phyloP scores from a whole-genome alignment of 768 basidiomycete species.

The Coprinopsis strossmayeri region DNA sequence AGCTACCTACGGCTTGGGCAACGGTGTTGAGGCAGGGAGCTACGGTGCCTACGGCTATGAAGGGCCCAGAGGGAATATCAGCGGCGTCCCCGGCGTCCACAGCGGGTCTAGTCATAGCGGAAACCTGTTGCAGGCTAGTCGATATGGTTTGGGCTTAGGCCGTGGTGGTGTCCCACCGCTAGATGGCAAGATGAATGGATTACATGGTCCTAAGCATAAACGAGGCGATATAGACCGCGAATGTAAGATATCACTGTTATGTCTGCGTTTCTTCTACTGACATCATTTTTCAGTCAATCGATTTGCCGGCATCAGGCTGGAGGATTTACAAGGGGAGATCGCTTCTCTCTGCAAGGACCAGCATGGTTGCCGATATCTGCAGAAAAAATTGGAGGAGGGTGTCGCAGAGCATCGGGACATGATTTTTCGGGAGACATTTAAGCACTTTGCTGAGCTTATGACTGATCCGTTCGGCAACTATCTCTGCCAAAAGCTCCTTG shows the following conservation, averaged over 20 bases:
- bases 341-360: slow-evolving; percentile 95
- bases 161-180: slow-evolving; percentile 41
- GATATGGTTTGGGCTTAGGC: slow-evolving; percentile 65
- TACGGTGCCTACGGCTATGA: slow-evolving; percentile 10
- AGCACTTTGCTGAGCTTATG: slow-evolving; percentile 98
- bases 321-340: slow-evolving; percentile 95
- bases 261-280: background rate
- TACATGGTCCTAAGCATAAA: slow-evolving; percentile 93
- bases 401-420: slow-evolving; percentile 95
- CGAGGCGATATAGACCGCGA: slow-evolving; percentile 88
- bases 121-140: slow-evolving; percentile 64
- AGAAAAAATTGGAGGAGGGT: slow-evolving; percentile 98
- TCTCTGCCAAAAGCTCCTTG: slow-evolving; percentile 94
- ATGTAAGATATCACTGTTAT: slow-evolving; percentile 36
- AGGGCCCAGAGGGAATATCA: slow-evolving; percentile 2
- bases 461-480: slow-evolving; percentile 99
- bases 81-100: slow-evolving; percentile 40
- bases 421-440: slow-evolving; percentile 98
- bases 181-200: slow-evolving; percentile 81
- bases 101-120: background rate
- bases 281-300: slow-evolving; percentile 72
- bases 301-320: slow-evolving; percentile 91
- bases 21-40: slow-evolving; percentile 49
- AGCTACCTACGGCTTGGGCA: slow-evolving; percentile 46
- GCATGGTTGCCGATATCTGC: slow-evolving; percentile 95